A percentile compares a stretch with the other conserved stretches of the same genome.
Conservation (phyloP, 306 rosid species). For the Cucumis sativus region Cucumber_9930_V3 NC_026656.2:12445501-12446000, state of each 20-base stretch:
- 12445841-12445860: slow-evolving; percentile 70
- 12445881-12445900: neutral
- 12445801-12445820: slow-evolving; percentile 94
- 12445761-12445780: slow-evolving; percentile 86
- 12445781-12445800: slow-evolving; percentile 92
- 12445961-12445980: neutral
- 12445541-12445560: neutral
- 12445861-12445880: slow-evolving; percentile 37
- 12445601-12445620: neutral
- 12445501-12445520: neutral
- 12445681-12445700: slow-evolving; percentile 92
- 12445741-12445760: slow-evolving; percentile 89
- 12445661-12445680: slow-evolving; percentile 39
- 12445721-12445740: slow-evolving; percentile 92
- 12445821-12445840: slow-evolving; percentile 79
- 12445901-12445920: neutral
- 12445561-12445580: neutral
- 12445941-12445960: neutral
- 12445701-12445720: slow-evolving; percentile 97
- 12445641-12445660: slow-evolving; percentile 3
- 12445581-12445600: neutral
- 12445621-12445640: neutral
- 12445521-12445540: neutral
- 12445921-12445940: neutral
- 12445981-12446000: neutral